Conservation (phyloP, 257 asterid genomes). For the Dorcoceras hygrometricum region DNA sequence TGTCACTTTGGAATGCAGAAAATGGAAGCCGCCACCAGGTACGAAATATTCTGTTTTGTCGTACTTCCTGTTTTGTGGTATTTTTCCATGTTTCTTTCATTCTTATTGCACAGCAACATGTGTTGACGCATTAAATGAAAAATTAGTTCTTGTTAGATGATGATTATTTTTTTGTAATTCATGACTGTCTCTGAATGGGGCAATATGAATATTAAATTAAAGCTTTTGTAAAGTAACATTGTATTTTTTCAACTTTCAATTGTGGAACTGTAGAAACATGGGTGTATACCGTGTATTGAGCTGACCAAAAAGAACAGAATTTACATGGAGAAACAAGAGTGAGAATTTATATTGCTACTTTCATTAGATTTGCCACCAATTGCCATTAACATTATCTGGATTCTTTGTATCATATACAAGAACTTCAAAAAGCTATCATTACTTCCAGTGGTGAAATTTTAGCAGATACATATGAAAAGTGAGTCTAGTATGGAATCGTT, state of each 20-base stretch:
- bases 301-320: background rate
- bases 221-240: conserved; percentile 18
- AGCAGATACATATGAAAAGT: conserved; percentile 14
- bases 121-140: conserved; percentile 11
- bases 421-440: conserved; percentile 9
- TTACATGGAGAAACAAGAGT: background rate
- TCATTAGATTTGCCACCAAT: conserved; percentile 15
- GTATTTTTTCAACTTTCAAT: conserved; percentile 13
- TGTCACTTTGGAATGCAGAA: conserved; percentile 98
- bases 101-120: conserved; percentile 5
- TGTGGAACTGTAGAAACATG: conserved; percentile 6
- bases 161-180: conserved; percentile 6
- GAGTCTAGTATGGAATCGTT: conserved; percentile 17
- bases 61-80: background rate
- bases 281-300: background rate
- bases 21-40: conserved; percentile 99
- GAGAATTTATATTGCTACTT: conserved; percentile 15
- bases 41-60: conserved; percentile 15
- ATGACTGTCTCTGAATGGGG: conserved; percentile 7
- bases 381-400: background rate
- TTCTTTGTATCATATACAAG: background rate
- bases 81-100: conserved; percentile 14
- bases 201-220: conserved; percentile 9
- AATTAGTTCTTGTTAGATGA: background rate
- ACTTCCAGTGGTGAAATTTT: conserved; percentile 15